A percentile compares a stretch with the other conserved stretches of the same genome.
phyloP scores from a whole-genome alignment of 78 protist genomes.

The Bodo saltans region DNA sequence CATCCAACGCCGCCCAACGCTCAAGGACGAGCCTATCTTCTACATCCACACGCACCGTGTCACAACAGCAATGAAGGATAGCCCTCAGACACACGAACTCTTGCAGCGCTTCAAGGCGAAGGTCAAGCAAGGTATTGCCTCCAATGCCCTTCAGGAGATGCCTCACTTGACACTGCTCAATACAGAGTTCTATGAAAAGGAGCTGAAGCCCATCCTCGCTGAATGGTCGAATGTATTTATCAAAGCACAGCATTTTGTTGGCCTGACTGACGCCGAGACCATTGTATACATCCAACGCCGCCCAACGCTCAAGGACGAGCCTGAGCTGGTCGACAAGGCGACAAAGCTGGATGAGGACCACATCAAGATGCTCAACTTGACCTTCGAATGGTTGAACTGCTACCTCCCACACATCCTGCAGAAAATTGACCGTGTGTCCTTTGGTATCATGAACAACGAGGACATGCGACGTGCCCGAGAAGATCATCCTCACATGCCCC shows the following conservation, averaged over 20 bases:
- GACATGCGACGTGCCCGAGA: conserved; percentile 13
- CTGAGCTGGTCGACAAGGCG: not conserved
- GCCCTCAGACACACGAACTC: not conserved
- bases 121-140: not conserved
- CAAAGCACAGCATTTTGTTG: not conserved
- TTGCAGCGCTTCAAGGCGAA: not conserved
- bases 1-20: not conserved
- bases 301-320: not conserved
- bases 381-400: conserved; percentile 22
- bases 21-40: not conserved
- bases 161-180: conserved; percentile 25
- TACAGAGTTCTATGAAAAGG: not conserved
- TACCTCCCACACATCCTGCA: conserved; percentile 21
- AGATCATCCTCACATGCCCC: not conserved
- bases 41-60: no score
- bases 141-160: conserved; percentile 6
- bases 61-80: no score
- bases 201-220: conserved; percentile 18
- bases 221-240: not conserved
- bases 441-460: conserved; percentile 35
- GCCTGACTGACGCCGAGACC: not conserved
- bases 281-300: not conserved
- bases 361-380: conserved; percentile 11
- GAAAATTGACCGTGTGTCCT: conserved; percentile 44
- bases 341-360: not conserved